These are phyloP conservation scores for Salvia miltiorrhiza DNA, from an alignment of 257 asterid genomes.

Conservation along the genomic window DNA sequence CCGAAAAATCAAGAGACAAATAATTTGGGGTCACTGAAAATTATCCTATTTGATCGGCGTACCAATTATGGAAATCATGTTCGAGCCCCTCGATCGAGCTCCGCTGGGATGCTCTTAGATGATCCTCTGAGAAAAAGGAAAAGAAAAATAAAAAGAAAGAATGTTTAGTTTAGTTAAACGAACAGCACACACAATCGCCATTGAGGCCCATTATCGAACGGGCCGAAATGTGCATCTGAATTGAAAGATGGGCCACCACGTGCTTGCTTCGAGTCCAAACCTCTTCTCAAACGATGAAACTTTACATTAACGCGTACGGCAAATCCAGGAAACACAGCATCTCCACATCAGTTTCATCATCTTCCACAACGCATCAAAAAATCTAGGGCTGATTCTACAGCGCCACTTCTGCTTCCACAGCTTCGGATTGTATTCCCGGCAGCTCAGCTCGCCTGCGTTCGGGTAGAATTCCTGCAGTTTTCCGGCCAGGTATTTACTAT, in stretches of 20 bases:
- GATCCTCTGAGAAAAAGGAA: too few relatives aligned
- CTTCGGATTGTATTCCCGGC: slow-evolving; percentile 12
- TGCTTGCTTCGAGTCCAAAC: slow-evolving; percentile 38
- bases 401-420: slow-evolving; percentile 9
- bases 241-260: slow-evolving; percentile 19
- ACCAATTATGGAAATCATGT: too few relatives aligned
- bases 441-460: slow-evolving; percentile 25
- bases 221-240: neutral
- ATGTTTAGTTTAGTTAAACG: too few relatives aligned
- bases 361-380: slow-evolving; percentile 19
- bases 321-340: slow-evolving; percentile 8
- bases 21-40: too few relatives aligned
- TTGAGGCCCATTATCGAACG: too few relatives aligned
- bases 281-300: slow-evolving; percentile 21
- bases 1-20: too few relatives aligned
- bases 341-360: slow-evolving; percentile 22
- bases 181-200: too few relatives aligned
- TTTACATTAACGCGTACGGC: slow-evolving; percentile 14
- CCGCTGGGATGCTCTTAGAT: too few relatives aligned
- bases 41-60: too few relatives aligned
- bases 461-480: slow-evolving; percentile 24
- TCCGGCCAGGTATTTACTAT: slow-evolving; percentile 21
- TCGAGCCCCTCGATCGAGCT: too few relatives aligned
- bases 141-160: too few relatives aligned
- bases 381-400: slow-evolving; percentile 35